Base-by-base conservation (phyloP, 2,329 filamentous ascomycete genomes). In the Mycosphaerella arachidis region DNA sequence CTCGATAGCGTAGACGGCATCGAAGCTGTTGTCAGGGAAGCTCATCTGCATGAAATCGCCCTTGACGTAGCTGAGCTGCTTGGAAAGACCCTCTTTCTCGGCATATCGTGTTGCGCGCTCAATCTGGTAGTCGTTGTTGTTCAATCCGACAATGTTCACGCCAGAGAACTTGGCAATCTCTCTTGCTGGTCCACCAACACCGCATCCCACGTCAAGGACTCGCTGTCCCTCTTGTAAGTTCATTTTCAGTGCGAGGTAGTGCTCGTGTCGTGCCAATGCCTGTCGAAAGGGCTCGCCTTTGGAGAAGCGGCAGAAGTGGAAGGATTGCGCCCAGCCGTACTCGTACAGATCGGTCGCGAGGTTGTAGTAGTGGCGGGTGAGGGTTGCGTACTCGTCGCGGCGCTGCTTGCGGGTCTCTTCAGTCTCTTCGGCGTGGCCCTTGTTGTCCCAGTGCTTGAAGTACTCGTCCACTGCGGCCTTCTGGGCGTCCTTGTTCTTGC, bases 61-160 rank as follows among this genome's bases (percentile, higher is more conserved):
- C 84, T 97, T 97, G 73, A 91, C 88, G 71, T 91, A 97, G 64
- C 83, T 83, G 67, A 96, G 80, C 79, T 96, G 91, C 71, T 90
- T 77, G 1, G 87, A 83, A 55, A 97, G 81, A 55, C 88, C 87
- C 78, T 96, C 91, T 77, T 91, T 91, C 63, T 83, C 78, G 2
- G 92, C 91, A 73, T 97, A 96, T 57, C 83, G 81, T 13, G 86
- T 92, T n/a, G 92, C 93, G 66, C 94, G 90, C 74, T 97, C 86
- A 67, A 97, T 96, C 80, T 97, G 94, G 82, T 99, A 99, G 79
- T 97, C 91, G 78, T 97, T 97, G 86, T 97, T 97, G 86, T 97
- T 99, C 75, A 97, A 79, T 48, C 94, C 94, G 27, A 91, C 88
- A 64, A 97, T 84, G 70, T 97, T 91, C 69, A 86, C 89, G 63